Conservation (phyloP, 139 green algal species). For the Chlorella sp. region DNA sequence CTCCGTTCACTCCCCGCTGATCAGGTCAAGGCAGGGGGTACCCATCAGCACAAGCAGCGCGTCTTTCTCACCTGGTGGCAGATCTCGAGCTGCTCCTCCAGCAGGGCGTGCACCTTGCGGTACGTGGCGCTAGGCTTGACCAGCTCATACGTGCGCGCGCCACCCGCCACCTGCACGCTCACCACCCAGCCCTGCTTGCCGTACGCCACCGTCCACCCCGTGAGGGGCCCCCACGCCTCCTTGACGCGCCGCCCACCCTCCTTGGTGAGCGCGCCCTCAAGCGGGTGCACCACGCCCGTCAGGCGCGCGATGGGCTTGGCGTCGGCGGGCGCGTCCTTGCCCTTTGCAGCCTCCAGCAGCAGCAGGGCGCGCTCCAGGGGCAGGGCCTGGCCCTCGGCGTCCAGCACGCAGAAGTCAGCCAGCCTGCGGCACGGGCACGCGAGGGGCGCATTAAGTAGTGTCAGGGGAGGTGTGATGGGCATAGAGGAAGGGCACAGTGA, state of each 20-base stretch:
- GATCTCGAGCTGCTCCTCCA: conserved; percentile 54
- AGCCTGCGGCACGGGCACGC: no score
- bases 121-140: conserved; percentile 33
- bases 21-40: no score
- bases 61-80: conserved; percentile 21
- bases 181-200: not conserved
- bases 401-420: not conserved
- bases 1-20: no score
- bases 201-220: conserved; percentile 34
- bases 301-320: not conserved
- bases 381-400: not conserved
- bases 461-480: no score
- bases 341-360: not conserved
- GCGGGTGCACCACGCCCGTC: not conserved
- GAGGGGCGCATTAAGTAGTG: no score
- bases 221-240: conserved; percentile 41
- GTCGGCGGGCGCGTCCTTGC: not conserved
- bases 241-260: conserved; percentile 19
- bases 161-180: not conserved
- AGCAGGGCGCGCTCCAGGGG: not conserved
- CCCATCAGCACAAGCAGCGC: no score
- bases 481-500: no score
- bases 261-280: not conserved
- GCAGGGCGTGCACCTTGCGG: conserved; percentile 42
- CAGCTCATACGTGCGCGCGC: conserved; percentile 33